Conservation (phyloP, 2,329 filamentous ascomycete species). For the Pseudogymnoascus sp. region DNA sequence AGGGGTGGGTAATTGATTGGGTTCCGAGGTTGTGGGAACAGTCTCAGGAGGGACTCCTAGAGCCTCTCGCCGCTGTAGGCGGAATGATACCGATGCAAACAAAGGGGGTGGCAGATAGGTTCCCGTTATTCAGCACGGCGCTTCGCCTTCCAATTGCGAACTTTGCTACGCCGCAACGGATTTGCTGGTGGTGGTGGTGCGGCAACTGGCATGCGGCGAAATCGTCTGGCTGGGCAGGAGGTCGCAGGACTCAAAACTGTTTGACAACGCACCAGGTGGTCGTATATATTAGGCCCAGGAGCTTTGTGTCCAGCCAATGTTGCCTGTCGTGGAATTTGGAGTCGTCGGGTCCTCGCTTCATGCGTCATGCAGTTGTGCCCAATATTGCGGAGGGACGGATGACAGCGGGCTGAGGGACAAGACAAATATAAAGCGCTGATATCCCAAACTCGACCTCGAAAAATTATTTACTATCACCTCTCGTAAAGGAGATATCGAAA, state of each 20-base stretch:
- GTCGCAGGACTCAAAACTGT: background rate
- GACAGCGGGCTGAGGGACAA: background rate
- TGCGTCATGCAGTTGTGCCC: slow-evolving; percentile 3
- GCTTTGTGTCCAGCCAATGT: background rate
- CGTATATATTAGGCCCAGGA: background rate
- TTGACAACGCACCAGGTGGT: background rate
- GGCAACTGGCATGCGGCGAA: background rate
- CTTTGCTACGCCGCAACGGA: background rate
- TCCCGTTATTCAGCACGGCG: background rate
- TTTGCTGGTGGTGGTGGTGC: background rate
- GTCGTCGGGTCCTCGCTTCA: background rate
- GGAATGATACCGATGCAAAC: background rate
- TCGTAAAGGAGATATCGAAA: background rate
- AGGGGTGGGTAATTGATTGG: background rate
- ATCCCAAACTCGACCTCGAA: background rate
- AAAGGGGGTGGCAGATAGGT: background rate
- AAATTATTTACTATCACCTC: background rate
- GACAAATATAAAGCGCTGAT: background rate
- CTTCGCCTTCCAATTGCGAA: slow-evolving; percentile 7
- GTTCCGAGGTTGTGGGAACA: background rate
- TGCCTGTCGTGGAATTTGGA: background rate
- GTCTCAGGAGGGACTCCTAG: background rate
- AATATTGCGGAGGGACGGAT: slow-evolving; percentile 1
- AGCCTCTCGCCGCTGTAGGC: background rate
- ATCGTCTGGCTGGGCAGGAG: background rate